Evolutionary conservation across 768 basidiomycete species (phyloP).

Genomic region (Infundibulicybe gibba): DNA sequence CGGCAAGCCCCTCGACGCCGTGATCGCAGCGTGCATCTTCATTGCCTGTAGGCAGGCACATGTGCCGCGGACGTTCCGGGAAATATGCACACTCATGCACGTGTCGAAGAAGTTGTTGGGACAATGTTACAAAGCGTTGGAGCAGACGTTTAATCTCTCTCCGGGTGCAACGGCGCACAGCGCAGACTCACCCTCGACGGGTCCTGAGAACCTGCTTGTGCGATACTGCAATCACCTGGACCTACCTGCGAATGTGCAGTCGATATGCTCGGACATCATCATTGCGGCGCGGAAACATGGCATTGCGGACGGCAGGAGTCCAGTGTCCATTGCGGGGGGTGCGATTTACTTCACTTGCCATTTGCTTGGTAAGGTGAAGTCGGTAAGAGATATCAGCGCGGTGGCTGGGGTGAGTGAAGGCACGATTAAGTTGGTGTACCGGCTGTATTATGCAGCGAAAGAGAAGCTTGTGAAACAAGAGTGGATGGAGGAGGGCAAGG

Average conservation of each 20-base stretch:
- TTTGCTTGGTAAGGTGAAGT: conserved; percentile 70
- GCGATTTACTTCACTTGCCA: conserved; percentile 92
- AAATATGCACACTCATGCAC: conserved; percentile 89
- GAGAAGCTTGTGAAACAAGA: conserved; percentile 81
- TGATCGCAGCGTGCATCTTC: conserved; percentile 97
- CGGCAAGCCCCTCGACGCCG: conserved; percentile 88
- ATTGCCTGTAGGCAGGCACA: conserved; percentile 95
- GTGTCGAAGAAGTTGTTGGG: conserved; percentile 95
- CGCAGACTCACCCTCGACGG: conserved; percentile 48
- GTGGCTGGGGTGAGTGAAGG: conserved; percentile 97
- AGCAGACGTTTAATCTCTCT: conserved; percentile 85
- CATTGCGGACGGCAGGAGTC: conserved; percentile 90
- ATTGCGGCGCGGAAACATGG: conserved; percentile 76
- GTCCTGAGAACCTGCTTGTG: conserved; percentile 85
- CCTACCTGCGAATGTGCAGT: conserved; percentile 75
- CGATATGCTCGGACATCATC: conserved; percentile 84
- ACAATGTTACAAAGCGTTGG: conserved; percentile 89
- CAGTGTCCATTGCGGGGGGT: conserved; percentile 97
- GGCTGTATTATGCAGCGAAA: conserved; percentile 68
- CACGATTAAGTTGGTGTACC: conserved; percentile 93
- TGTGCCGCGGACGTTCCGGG: conserved; percentile 94
- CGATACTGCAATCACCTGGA: conserved; percentile 94
- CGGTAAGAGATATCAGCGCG: conserved; percentile 82
- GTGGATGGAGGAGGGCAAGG: conserved; percentile 81
- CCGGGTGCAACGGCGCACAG: conserved; percentile 69